Base-by-base conservation (phyloP, 441 rosid species). In the Erysimum pusillum region DNA sequence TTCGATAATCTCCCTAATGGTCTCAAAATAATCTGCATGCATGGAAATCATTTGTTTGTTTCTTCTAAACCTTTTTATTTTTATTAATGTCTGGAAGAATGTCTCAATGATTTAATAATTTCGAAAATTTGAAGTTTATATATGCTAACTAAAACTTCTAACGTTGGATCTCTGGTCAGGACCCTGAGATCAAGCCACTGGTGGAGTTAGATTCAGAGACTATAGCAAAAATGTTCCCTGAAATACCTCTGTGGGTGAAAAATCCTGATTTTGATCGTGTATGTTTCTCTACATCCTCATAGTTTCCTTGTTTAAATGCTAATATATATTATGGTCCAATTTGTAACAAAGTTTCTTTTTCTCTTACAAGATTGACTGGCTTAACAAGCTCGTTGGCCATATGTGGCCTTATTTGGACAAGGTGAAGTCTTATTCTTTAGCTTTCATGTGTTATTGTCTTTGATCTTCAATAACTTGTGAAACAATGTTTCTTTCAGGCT, bases 231-330 rank as follows among this genome's bases (percentile, higher is more conserved):
- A 52, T 87, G 81, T 81, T 87, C 12, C 83, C 91, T 12, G 92
- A 88, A 79, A 88, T 90, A 71, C 94, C 94, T 11, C 41, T 79
- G 44, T 88, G 91, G 94, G 89, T 88, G 59, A 90, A 90, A 81
- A 84, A 82, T 85, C 94, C 94, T 25, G 94, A 90, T 83, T 87
- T 84, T 56, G 89, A 90, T 76, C 90, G 92, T 7, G 94, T 90
- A 84, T 64, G 93, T 81, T 63, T 17, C 61, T 51, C 54, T 11
- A 11, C 18, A 45, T 4, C 35, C 15, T 44, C 54, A 39, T 14
- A 14, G 6, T 9, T 5, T 18, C 4, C 2, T 12, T 25, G 44
- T 17, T 2, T 31, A n/a, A 44, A 42, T 69, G 11, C 7, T 7
- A 31, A 2, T 25, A 57, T n/a, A 17, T 52, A 13, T 13, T 42